A percentile compares a stretch with the other conserved stretches of the same genome.
Evolutionary conservation across 257 asterid genomes (phyloP).

Genomic region (Solanum microdontum): DNA sequence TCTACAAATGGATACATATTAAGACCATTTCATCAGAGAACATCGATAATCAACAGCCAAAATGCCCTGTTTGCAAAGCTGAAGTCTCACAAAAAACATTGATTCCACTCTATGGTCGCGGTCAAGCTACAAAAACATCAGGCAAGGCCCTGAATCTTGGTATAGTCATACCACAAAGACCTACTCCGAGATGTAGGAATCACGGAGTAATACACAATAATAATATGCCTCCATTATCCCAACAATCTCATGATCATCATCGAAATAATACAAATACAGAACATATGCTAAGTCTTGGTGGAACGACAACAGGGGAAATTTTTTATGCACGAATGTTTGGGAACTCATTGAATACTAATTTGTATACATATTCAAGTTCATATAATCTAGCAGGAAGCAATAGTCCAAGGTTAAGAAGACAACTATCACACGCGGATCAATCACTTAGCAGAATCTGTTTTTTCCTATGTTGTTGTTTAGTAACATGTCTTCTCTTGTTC

Average conservation of each 20-base stretch:
- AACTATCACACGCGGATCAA: constrained; percentile 31
- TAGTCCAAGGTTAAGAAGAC: constrained; percentile 44
- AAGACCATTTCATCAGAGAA: constrained; percentile 14
- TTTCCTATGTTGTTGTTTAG: constrained; percentile 49
- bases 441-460: constrained; percentile 47
- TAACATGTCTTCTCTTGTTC: constrained; percentile 44
- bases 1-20: constrained; percentile 54
- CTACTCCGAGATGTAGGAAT: constrained; percentile 29
- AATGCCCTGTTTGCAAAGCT: constrained; percentile 68
- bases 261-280: not conserved
- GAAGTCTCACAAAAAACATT: constrained; percentile 42
- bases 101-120: constrained; percentile 62
- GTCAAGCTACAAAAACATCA: constrained; percentile 17
- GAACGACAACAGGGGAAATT: constrained; percentile 35
- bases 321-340: constrained; percentile 43
- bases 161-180: constrained; percentile 44
- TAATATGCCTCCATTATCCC: not conserved
- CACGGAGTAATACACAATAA: not conserved
- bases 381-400: constrained; percentile 22
- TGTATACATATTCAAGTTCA: constrained; percentile 35
- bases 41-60: constrained; percentile 21
- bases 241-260: constrained; percentile 14
- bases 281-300: constrained; percentile 8
- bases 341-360: constrained; percentile 19
- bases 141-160: constrained; percentile 11